Evolutionary conservation across 225 moss, liverwort and hornwort species (phyloP).

Genomic region (Climacium dendroides): DNA sequence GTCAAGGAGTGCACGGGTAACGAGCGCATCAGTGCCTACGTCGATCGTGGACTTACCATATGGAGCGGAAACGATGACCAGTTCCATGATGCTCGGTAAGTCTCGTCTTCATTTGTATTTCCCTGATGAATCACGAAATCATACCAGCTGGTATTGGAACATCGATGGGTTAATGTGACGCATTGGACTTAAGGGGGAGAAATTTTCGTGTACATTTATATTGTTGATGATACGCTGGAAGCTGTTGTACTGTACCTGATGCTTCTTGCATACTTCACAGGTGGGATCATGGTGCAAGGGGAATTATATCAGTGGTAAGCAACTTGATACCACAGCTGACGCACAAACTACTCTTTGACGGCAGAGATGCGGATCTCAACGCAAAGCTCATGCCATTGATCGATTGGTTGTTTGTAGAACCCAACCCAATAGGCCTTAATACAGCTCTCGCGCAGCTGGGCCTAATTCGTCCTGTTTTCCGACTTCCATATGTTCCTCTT

Average conservation of each 20-base stretch:
- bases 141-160: neutral
- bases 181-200: neutral
- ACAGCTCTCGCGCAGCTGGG: conserved; percentile 83
- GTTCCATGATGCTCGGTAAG: conserved; percentile 75
- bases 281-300: conserved; percentile 66
- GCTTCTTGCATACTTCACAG: neutral
- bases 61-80: conserved; percentile 95
- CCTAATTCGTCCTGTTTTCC: conserved; percentile 69
- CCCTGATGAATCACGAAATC: neutral
- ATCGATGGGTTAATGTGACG: neutral
- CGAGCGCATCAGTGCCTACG: conserved; percentile 44
- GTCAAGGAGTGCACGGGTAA: conserved; percentile 86
- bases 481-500: conserved; percentile 78
- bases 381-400: conserved; percentile 58
- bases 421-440: conserved; percentile 81
- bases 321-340: conserved; percentile 73
- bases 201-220: neutral
- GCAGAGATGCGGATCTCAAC: conserved; percentile 51
- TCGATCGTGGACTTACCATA: conserved; percentile 41
- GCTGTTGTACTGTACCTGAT: neutral
- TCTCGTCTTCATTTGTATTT: neutral
- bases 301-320: conserved; percentile 86
- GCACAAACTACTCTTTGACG: conserved; percentile 45
- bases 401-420: conserved; percentile 71
- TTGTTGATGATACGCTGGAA: neutral